Percentiles rank a stretch among this genome's conserved stretches.
Evolutionary conservation across 768 basidiomycete genomes (phyloP).

Genomic region (Agaricus subrufescens): DNA sequence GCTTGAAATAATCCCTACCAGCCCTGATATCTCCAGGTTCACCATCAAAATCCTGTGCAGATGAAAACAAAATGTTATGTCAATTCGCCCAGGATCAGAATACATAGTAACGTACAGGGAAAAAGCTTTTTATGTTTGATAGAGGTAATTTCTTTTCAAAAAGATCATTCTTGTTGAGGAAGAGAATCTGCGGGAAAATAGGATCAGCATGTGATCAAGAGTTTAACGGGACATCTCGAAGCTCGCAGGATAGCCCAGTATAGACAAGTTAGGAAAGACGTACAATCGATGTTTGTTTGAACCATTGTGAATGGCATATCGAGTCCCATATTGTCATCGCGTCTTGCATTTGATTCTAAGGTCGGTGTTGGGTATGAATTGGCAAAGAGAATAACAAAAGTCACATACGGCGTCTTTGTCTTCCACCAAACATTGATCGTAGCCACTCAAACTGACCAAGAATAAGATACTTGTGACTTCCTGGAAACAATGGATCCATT

Average conservation of each 20-base stretch:
- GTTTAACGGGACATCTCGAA: conserved; percentile 9
- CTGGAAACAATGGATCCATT: conserved; percentile 95
- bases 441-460: conserved; percentile 86
- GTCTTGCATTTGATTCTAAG: conserved; percentile 96
- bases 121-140: conserved; percentile 85
- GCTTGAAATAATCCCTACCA: conserved; percentile 88
- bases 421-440: conserved; percentile 91
- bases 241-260: conserved; percentile 15
- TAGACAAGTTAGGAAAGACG: conserved; percentile 20
- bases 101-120: conserved; percentile 53
- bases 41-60: conserved; percentile 75
- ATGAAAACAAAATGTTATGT: too few relatives aligned
- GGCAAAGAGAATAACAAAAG: not conserved
- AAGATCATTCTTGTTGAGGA: conserved; percentile 95
- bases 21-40: conserved; percentile 65
- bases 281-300: conserved; percentile 90
- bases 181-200: conserved; percentile 61
- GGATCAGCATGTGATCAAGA: not conserved
- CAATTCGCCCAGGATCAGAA: not conserved
- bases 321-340: conserved; percentile 99
- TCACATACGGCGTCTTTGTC: conserved; percentile 80
- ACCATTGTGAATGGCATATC: conserved; percentile 97
- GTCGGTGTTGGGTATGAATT: not conserved
- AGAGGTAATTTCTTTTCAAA: conserved; percentile 77
- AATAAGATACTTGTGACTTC: conserved; percentile 93